Evolutionary conservation across 2,329 filamentous ascomycete species (phyloP).

Genomic region (Cladophialophora immunda): DNA sequence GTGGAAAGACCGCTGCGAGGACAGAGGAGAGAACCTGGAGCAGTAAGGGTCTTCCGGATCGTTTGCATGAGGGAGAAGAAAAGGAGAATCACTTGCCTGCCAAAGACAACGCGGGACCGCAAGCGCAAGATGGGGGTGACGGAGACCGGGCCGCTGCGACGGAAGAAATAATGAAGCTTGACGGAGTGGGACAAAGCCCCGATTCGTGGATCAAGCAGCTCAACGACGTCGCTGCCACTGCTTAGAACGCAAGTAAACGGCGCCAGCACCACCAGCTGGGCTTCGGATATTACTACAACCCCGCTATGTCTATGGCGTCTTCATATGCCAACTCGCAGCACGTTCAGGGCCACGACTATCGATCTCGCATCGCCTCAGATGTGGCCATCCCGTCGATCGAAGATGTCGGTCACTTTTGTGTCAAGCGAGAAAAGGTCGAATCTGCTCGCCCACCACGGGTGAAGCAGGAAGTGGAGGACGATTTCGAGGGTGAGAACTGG

Average conservation of each 20-base stretch:
- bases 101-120: background rate
- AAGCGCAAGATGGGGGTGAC: background rate
- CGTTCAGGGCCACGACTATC: background rate
- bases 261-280: background rate
- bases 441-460: background rate
- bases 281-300: background rate
- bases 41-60: background rate
- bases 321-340: background rate
- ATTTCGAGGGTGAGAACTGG: background rate
- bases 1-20: background rate
- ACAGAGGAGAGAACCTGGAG: background rate
- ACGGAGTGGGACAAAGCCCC: slow-evolving; percentile 30
- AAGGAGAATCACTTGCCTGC: slow-evolving; percentile 8
- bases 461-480: background rate
- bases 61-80: background rate
- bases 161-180: slow-evolving; percentile 15
- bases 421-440: background rate
- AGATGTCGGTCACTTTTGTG: background rate
- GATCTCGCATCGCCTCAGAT: background rate
- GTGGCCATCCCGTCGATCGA: background rate
- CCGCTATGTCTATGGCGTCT: background rate
- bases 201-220: slow-evolving; percentile 31
- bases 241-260: slow-evolving; percentile 6
- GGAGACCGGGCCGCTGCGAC: background rate
- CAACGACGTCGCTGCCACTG: slow-evolving; percentile 24